Conservation (phyloP, 345 rosid genomes). For the Capsella bursapastoris region DNA sequence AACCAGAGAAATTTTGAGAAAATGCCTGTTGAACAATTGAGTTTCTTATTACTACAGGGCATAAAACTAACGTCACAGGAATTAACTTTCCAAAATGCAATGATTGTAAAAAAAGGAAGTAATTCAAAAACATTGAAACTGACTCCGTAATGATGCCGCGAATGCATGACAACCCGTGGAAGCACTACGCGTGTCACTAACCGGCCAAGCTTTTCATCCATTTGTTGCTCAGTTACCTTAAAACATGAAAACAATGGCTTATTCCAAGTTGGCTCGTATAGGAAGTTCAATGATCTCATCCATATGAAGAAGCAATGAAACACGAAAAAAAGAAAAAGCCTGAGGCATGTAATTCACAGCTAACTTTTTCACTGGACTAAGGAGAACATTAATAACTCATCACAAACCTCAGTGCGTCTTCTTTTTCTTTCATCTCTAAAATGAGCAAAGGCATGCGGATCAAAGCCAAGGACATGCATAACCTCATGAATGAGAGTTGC, state of each 20-base stretch:
- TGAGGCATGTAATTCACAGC: neutral
- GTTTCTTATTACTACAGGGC: constrained; percentile 14
- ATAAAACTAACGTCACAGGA: constrained; percentile 12
- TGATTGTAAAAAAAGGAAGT: constrained; percentile 6
- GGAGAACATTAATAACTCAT: constrained; percentile 9
- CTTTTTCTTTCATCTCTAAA: constrained; percentile 98
- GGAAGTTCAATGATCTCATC: constrained; percentile 3
- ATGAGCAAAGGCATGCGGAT: constrained; percentile 98
- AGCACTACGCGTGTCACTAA: constrained; percentile 93
- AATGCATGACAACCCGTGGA: constrained; percentile 96
- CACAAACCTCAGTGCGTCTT: constrained; percentile 83
- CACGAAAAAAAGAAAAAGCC: neutral
- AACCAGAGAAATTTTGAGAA: constrained; percentile 91
- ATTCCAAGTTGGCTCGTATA: neutral
- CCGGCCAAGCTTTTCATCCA: constrained; percentile 97
- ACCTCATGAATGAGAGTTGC: constrained; percentile 99
- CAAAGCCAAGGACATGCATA: constrained; percentile 99
- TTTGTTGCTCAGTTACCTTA: constrained; percentile 81
- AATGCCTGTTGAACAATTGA: constrained; percentile 66
- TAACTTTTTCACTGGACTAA: neutral
- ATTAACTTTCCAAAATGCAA: constrained; percentile 6
- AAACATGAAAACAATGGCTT: constrained; percentile 14
- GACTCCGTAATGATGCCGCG: constrained; percentile 97
- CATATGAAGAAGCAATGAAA: constrained; percentile 5
- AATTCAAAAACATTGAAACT: constrained; percentile 16